Conservation (phyloP, 495 filamentous ascomycete genomes). For the Bathelium albidoporum region DNA sequence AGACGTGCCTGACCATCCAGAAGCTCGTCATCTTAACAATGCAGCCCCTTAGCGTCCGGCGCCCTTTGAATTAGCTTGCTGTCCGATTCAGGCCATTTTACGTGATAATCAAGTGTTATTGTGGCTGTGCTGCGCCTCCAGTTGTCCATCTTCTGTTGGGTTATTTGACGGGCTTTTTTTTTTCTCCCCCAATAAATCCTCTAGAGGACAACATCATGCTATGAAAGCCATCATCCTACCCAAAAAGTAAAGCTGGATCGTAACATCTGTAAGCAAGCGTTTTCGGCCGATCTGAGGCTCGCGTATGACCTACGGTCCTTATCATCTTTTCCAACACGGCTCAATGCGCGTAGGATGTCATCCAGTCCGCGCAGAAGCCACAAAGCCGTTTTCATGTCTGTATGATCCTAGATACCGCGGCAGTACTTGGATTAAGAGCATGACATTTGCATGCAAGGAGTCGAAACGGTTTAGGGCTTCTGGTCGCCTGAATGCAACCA, state of each 20-base stretch:
- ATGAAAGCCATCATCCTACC: neutral
- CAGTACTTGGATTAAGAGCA: too few relatives aligned
- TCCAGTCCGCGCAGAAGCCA: neutral
- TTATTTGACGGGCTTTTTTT: neutral
- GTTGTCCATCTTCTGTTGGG: neutral
- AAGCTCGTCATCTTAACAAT: neutral
- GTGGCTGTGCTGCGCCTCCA: neutral
- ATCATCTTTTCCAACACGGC: neutral
- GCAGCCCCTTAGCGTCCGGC: neutral
- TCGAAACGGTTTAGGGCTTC: neutral
- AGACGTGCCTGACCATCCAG: neutral
- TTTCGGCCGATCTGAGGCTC: neutral
- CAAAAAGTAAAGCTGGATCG: neutral
- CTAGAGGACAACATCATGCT: neutral
- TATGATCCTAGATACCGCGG: too few relatives aligned
- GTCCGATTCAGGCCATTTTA: slow-evolving; percentile 1
- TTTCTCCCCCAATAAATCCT: neutral
- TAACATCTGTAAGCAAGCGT: neutral
- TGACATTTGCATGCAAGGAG: neutral
- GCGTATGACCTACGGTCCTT: neutral
- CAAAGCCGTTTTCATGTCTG: neutral
- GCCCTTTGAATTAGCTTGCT: neutral
- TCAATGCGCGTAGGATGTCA: neutral
- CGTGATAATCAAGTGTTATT: neutral
- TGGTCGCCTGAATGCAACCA: neutral